Percentiles rank a stretch among this genome's conserved stretches.
These are phyloP conservation scores for Pichia sp. DNA, from an alignment of 1,139 yeast genomes.

Conservation along the genomic window DNA sequence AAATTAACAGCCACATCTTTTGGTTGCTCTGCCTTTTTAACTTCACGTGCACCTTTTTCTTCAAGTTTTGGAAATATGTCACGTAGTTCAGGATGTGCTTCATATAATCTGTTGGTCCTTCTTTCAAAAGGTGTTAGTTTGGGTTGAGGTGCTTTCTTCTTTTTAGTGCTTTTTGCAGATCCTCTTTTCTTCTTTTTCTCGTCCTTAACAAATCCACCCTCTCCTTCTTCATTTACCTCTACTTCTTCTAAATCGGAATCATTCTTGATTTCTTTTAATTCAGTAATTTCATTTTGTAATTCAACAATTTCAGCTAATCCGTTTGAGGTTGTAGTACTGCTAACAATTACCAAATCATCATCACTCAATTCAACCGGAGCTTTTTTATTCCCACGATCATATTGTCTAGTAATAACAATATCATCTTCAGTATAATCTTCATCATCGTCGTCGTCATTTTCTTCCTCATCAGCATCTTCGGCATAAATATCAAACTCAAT, in stretches of 20 bases:
- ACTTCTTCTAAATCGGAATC: conserved; percentile 12
- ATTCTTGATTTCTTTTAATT: conserved; percentile 12
- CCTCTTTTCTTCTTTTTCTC: conserved; percentile 18
- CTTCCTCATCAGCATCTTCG: conserved; percentile 12
- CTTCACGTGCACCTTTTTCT: conserved; percentile 41
- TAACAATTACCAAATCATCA: conserved; percentile 19
- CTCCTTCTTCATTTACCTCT: conserved; percentile 17
- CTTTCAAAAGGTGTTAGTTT: conserved; percentile 64
- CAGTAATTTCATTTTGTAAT: conserved; percentile 16
- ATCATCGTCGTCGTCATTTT: conserved; percentile 11
- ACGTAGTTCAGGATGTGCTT: conserved; percentile 69
- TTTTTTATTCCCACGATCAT: conserved; percentile 15
- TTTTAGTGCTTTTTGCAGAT: conserved; percentile 16
- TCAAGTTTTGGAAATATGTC: conserved; percentile 65
- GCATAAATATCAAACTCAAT: conserved; percentile 12
- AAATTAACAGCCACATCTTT: conserved; percentile 64
- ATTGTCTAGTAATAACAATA: conserved; percentile 13
- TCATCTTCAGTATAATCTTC: conserved; percentile 14
- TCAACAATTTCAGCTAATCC: conserved; percentile 16
- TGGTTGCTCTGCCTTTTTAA: conserved; percentile 70
- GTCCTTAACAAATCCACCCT: conserved; percentile 18
- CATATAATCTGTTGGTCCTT: conserved; percentile 58
- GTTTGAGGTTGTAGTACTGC: conserved; percentile 1
- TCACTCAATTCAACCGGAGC: conserved; percentile 14
- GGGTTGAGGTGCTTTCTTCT: conserved; percentile 37